A percentile compares a stretch with the other conserved stretches of the same genome.
Evolutionary conservation across 2,329 filamentous ascomycete species (phyloP).

Genomic region (Emericellopsis cladophorae): DNA sequence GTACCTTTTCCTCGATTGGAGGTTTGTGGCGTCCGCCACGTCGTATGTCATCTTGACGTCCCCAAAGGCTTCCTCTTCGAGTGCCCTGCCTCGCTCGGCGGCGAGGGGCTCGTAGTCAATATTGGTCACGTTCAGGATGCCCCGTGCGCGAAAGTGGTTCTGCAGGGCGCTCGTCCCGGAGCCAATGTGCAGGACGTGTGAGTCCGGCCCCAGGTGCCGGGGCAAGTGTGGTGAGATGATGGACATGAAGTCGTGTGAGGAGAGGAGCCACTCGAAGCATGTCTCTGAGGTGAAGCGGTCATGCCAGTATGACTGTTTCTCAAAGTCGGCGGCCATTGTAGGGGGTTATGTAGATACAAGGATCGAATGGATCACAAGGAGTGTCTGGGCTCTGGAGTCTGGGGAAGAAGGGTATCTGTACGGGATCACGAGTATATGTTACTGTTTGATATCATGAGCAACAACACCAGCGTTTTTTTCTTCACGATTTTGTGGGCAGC

Average conservation of each 20-base stretch:
- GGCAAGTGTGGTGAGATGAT: conserved; percentile 24
- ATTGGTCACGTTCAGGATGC: conserved; percentile 31
- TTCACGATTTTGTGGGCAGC: no score
- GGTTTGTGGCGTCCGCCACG: conserved; percentile 30
- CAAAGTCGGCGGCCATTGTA: conserved; percentile 22
- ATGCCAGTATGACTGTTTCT: conserved; percentile 37
- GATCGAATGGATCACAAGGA: no score
- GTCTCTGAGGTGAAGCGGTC: conserved; percentile 29
- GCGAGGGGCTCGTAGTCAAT: conserved; percentile 37
- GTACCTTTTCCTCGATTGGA: conserved; percentile 14
- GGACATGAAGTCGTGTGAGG: conserved; percentile 26
- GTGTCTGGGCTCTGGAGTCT: no score
- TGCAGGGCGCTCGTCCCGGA: conserved; percentile 37
- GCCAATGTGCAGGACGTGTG: conserved; percentile 31
- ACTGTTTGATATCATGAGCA: no score
- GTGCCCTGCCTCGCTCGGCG: conserved; percentile 24
- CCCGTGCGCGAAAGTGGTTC: conserved; percentile 27
- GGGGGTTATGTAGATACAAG: no score
- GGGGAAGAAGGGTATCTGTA: no score
- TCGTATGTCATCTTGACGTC: conserved; percentile 28
- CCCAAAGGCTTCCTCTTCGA: conserved; percentile 27
- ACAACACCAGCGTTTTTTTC: no score
- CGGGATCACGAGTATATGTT: no score
- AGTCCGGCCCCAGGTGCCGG: conserved; percentile 6
- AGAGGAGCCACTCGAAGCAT: conserved; percentile 33